phyloP scores from a whole-genome alignment of 225 moss, liverwort and hornwort genomes.

The Ulota crispa region DNA sequence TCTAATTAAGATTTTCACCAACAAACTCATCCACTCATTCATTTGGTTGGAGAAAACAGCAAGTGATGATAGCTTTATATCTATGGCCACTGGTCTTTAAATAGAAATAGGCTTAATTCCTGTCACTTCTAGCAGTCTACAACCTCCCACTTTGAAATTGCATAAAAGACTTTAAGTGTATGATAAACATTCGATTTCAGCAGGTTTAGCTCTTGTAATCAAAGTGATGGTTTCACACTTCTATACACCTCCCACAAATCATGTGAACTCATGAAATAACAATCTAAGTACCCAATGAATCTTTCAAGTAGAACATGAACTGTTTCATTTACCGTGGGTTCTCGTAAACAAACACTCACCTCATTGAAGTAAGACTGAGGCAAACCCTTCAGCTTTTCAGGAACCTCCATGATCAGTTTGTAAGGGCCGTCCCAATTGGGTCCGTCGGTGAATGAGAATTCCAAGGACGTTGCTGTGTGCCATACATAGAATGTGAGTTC shows the following conservation, averaged over 20 bases:
- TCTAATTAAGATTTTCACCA: background rate
- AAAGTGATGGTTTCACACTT: background rate
- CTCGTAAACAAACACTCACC: slow-evolving; percentile 35
- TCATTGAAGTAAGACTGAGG: slow-evolving; percentile 76
- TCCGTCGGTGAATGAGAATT: slow-evolving; percentile 94
- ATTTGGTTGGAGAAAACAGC: background rate
- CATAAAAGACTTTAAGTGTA: background rate
- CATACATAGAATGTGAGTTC: background rate
- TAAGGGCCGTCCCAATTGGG: slow-evolving; percentile 82
- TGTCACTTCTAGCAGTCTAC: background rate
- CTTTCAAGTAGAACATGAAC: background rate
- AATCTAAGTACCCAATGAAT: background rate
- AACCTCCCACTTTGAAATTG: background rate
- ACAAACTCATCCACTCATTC: background rate
- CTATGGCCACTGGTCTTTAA: background rate
- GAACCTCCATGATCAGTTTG: slow-evolving; percentile 59
- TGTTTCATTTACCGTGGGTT: background rate
- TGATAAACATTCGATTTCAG: background rate
- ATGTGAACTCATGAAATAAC: background rate
- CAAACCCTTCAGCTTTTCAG: slow-evolving; percentile 64
- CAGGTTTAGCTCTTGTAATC: background rate
- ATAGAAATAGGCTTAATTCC: background rate
- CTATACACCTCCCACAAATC: background rate
- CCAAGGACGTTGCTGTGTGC: slow-evolving; percentile 64
- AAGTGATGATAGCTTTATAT: background rate